Evolutionary conservation across 495 filamentous ascomycete genomes (phyloP).

Genomic region (Hypoxylon fuscum): DNA sequence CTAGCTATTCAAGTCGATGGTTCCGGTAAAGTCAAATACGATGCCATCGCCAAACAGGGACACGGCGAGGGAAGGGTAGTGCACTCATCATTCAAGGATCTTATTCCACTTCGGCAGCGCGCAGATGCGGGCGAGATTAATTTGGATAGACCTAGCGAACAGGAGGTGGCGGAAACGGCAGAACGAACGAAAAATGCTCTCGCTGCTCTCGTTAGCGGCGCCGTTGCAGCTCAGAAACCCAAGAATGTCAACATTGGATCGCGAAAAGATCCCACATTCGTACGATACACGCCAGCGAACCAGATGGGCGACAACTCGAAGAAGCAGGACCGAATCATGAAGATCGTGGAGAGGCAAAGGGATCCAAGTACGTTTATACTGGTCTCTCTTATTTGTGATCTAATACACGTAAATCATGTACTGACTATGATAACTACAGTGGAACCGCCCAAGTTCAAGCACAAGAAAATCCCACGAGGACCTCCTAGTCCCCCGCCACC

Average conservation of each 20-base stretch:
- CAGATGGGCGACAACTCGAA: conserved; percentile 93
- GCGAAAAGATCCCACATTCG: conserved; percentile 89
- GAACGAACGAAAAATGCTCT: conserved; percentile 90
- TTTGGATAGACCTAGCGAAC: conserved; percentile 84
- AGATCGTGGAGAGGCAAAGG: conserved; percentile 92
- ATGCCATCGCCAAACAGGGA: conserved; percentile 91
- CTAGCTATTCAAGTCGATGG: conserved; percentile 90
- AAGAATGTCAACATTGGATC: conserved; percentile 85
- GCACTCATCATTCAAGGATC: conserved; percentile 94
- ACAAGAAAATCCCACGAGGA: conserved; percentile 96
- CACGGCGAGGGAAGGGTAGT: conserved; percentile 85
- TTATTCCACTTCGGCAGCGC: conserved; percentile 92
- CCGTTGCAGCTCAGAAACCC: conserved; percentile 90
- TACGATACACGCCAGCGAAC: conserved; percentile 92
- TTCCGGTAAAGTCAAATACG: conserved; percentile 94
- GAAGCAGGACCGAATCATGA: conserved; percentile 97
- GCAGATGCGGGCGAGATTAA: conserved; percentile 94
- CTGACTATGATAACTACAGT: conserved; percentile 49
- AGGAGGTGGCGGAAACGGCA: conserved; percentile 81
- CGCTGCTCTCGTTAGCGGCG: conserved; percentile 80
- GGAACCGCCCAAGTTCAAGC: conserved; percentile 98
- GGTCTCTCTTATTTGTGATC: background rate
- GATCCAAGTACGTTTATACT: conserved; percentile 69
- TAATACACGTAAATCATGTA: background rate
- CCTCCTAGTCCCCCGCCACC: conserved; percentile 93